These are phyloP conservation scores for Pulveroboletus ravenelii DNA, from an alignment of 768 basidiomycete species.

Conservation along the genomic window DNA sequence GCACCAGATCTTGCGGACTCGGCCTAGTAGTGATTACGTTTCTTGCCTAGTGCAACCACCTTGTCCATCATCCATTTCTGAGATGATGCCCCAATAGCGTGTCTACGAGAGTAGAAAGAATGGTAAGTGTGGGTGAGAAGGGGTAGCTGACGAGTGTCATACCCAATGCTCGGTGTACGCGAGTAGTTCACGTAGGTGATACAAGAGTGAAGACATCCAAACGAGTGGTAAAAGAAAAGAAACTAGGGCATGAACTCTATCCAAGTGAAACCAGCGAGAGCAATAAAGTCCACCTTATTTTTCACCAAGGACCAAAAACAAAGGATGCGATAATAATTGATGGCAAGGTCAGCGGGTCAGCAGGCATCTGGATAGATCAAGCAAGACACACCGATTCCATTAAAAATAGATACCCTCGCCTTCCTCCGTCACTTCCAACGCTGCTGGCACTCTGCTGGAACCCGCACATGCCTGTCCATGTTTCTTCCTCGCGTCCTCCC, in stretches of 20 bases:
- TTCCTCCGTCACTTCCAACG: neutral
- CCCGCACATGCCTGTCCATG: conserved; percentile 15
- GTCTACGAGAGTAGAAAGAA: no score
- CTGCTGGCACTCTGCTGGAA: neutral
- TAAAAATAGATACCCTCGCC: conserved; percentile 1
- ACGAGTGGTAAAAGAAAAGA: neutral
- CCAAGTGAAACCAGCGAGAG: no score
- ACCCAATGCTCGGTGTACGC: no score
- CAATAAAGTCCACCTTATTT: no score
- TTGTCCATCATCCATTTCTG: no score
- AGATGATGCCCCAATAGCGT: no score
- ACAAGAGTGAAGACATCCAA: neutral
- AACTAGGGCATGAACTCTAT: neutral
- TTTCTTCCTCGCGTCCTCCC: conserved; percentile 25
- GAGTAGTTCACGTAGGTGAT: neutral
- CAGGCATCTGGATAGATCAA: neutral
- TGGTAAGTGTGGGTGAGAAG: no score
- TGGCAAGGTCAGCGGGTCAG: neutral
- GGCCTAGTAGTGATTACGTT: no score
- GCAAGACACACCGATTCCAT: conserved; percentile 11
- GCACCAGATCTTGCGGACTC: no score
- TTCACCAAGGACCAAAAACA: neutral
- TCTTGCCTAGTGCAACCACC: no score
- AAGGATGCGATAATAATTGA: neutral
- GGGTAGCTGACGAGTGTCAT: no score